These are phyloP conservation scores for Globisporangium takayamanum DNA, from an alignment of 352 stramenopile species.

Conservation along the genomic window DNA sequence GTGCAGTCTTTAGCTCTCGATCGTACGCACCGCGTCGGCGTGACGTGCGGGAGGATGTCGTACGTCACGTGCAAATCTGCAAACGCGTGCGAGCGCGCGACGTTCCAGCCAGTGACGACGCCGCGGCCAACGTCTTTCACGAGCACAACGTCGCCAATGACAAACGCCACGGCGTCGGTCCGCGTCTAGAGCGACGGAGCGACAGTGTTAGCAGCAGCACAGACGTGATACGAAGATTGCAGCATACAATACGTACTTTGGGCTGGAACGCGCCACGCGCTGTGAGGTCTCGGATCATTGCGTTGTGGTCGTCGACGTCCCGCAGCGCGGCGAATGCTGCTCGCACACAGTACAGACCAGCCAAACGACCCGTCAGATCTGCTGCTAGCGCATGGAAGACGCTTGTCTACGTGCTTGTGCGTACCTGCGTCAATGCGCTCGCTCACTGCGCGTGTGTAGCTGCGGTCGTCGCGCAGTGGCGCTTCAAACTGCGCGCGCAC, in stretches of 20 bases:
- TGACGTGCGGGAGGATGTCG: constrained; percentile 58
- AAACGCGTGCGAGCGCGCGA: constrained; percentile 26
- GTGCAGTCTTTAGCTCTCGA: no score
- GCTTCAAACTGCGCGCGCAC: constrained; percentile 47
- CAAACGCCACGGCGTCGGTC: constrained; percentile 39
- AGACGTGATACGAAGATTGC: no score
- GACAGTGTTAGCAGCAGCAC: background rate
- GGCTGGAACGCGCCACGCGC: constrained; percentile 37
- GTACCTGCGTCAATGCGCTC: constrained; percentile 51
- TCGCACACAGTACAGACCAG: background rate
- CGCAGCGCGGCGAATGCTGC: constrained; percentile 48
- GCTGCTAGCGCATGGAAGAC: background rate
- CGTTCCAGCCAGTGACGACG: constrained; percentile 59
- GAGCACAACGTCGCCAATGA: constrained; percentile 64
- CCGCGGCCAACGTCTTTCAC: constrained; percentile 44
- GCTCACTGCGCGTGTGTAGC: constrained; percentile 19
- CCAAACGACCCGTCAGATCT: background rate
- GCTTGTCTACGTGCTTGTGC: background rate
- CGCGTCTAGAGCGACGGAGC: constrained; percentile 28
- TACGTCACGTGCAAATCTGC: constrained; percentile 49
- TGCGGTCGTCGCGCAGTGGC: constrained; percentile 18
- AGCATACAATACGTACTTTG: constrained; percentile 26
- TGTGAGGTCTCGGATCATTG: constrained; percentile 39
- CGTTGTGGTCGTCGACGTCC: constrained; percentile 66
- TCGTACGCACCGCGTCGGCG: constrained; percentile 29